A percentile compares a stretch with the other conserved stretches of the same genome.
These are phyloP conservation scores for Epichloe scottii DNA, from an alignment of 2,329 filamentous ascomycete species.

Conservation along the genomic window DNA sequence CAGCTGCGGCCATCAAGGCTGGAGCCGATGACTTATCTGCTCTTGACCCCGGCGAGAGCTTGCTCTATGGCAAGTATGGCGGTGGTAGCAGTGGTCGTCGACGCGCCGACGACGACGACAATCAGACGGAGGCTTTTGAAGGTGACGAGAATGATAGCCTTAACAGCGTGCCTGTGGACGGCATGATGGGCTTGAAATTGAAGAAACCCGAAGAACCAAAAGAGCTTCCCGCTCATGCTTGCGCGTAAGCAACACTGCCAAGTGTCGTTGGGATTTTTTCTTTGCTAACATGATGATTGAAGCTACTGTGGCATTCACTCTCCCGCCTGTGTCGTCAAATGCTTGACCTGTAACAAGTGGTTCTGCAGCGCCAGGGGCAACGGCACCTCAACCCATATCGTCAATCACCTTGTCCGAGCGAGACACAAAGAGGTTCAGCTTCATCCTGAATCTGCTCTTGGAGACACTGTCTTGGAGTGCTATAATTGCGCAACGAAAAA, in stretches of 20 bases:
- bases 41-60: conserved; percentile 66
- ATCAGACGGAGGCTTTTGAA: conserved; percentile 70
- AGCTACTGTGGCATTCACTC: conserved; percentile 98
- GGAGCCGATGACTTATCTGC: conserved; percentile 62
- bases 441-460: conserved; percentile 82
- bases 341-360: conserved; percentile 92
- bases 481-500: conserved; percentile 99
- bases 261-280: neutral
- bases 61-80: conserved; percentile 60
- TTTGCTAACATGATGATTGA: neutral
- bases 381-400: conserved; percentile 91
- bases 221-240: conserved; percentile 86
- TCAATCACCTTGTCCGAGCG: conserved; percentile 94
- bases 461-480: conserved; percentile 93
- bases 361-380: conserved; percentile 97
- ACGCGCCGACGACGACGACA: conserved; percentile 78
- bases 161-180: conserved; percentile 70
- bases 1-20: conserved; percentile 76
- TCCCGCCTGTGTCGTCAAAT: conserved; percentile 89
- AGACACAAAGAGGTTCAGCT: conserved; percentile 98
- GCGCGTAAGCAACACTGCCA: conserved; percentile 53
- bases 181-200: conserved; percentile 51
- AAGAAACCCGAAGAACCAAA: conserved; percentile 62
- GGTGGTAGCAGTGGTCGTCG: conserved; percentile 45
- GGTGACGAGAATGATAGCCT: conserved; percentile 69